Conservation (phyloP, 2,329 filamentous ascomycete species). For the Orbilia javanica region DNA sequence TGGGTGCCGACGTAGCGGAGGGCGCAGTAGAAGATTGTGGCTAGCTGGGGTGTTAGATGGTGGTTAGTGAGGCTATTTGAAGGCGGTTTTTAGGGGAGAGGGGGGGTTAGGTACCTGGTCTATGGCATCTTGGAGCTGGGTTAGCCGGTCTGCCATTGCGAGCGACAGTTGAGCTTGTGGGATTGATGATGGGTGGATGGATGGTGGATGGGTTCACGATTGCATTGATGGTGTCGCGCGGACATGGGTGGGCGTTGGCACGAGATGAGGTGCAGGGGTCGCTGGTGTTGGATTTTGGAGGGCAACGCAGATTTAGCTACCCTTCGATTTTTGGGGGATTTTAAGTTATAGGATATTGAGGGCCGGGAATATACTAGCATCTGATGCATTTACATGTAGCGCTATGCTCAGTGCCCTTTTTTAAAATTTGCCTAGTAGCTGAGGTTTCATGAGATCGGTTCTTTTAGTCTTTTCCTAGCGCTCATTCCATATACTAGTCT, state of each 20-base stretch:
- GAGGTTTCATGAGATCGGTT: too few species aligned
- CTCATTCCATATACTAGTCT: too few species aligned
- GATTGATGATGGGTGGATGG: not conserved
- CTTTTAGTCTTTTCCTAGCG: too few species aligned
- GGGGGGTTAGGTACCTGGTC: slow-evolving; percentile 73
- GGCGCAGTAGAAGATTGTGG: slow-evolving; percentile 76
- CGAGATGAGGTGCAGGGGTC: not conserved
- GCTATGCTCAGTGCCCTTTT: too few species aligned
- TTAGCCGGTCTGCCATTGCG: slow-evolving; percentile 79
- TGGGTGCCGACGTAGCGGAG: slow-evolving; percentile 76
- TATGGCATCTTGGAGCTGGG: slow-evolving; percentile 85
- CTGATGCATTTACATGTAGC: too few species aligned
- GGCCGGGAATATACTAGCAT: too few species aligned
- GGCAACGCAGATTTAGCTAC: slow-evolving; percentile 23
- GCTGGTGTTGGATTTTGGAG: slow-evolving; percentile 6
- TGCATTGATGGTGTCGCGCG: slow-evolving; percentile 12
- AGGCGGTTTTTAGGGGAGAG: slow-evolving; percentile 1
- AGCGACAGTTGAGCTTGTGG: not conserved
- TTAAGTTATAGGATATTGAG: too few species aligned
- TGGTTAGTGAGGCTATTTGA: not conserved
- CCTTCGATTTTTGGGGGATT: not conserved
- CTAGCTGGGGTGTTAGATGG: slow-evolving; percentile 68
- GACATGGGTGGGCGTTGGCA: not conserved
- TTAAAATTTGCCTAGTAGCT: too few species aligned
- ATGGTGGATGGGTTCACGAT: slow-evolving; percentile 12